Base-by-base conservation (phyloP, 2,329 filamentous ascomycete genomes). In the Cercospora zeina region DNA sequence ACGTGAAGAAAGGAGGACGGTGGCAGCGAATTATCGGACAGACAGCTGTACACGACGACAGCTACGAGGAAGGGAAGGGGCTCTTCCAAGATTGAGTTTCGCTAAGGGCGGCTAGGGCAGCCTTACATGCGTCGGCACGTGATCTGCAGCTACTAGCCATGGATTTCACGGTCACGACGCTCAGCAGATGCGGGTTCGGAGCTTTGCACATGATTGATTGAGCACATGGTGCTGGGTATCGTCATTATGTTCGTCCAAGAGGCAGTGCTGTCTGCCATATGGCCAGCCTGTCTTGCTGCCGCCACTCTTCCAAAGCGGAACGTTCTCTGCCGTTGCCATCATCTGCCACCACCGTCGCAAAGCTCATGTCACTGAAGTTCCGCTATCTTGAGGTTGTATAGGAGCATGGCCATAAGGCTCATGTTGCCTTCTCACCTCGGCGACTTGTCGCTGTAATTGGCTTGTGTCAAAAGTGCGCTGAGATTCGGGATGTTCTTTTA, bases 381-480 rank as follows among this genome's bases (percentile, higher is more conserved):
- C 54, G 42, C 72, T 71, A 33, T 71, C 65, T 33, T 65, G 61
- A 19, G 69, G 61, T 58, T 70, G 60, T 55, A 73, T 72, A 14
- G 68, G 62, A 11, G 63, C 58, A 30, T 60, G 67, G 2, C 65
- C 61, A 53, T 68, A 70, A 3, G 65, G 61, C 8, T 71, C 69
- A 54, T 62, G 64, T n/a, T 61, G 64, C 42, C 49, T 62, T 24
- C 65, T 68, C 8, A 63, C 63, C n/a, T 64, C 61, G 33, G 36
- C 24, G 16, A 62, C 60, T 37, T 66, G 64, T 16, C 66, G 62
- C 45, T 72, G 70, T 30, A 73, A 36, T 19, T 70, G 68, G 27
- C 66, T 70, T 21, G 70, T 68, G 27, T 69, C 66, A 30, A 71
- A 72, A 1, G 61, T 54, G 55, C 71, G 70, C 47, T 68, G 67